These are phyloP conservation scores for Clonostachys solani DNA, from an alignment of 2,329 filamentous ascomycete genomes.

Conservation along the genomic window DNA sequence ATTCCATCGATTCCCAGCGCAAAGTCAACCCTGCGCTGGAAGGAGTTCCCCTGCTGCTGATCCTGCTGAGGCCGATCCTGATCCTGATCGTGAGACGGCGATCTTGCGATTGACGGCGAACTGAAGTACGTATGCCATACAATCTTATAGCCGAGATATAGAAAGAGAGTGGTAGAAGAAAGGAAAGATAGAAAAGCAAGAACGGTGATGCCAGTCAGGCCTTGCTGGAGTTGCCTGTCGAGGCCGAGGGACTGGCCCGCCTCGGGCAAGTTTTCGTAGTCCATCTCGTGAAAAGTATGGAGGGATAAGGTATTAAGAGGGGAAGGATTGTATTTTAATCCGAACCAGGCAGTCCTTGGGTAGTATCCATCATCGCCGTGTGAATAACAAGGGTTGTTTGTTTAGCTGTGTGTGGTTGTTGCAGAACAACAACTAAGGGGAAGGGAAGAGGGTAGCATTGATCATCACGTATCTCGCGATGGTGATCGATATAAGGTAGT, in stretches of 20 bases:
- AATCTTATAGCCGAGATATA: constrained; percentile 23
- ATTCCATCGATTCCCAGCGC: constrained; percentile 27
- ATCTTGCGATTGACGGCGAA: neutral
- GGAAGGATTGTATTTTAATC: too few species aligned
- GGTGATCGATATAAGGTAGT: too few species aligned
- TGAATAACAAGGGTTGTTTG: too few species aligned
- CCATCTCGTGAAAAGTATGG: constrained; percentile 8
- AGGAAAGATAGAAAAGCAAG: constrained; percentile 23
- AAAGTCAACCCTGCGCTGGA: constrained; percentile 22
- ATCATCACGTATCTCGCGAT: too few species aligned
- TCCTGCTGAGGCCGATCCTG: neutral
- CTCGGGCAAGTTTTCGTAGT: constrained; percentile 10
- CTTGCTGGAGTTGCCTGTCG: constrained; percentile 9
- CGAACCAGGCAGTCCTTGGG: too few species aligned
- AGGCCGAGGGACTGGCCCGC: constrained; percentile 16
- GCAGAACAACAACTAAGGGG: too few species aligned
- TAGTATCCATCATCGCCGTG: too few species aligned
- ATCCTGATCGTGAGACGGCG: neutral
- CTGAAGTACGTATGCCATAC: constrained; percentile 17
- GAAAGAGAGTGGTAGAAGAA: constrained; percentile 16
- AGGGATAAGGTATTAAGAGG: too few species aligned
- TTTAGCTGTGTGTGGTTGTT: too few species aligned
- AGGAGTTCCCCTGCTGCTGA: constrained; percentile 1
- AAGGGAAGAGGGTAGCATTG: too few species aligned
- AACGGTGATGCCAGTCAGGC: constrained; percentile 20